These are phyloP conservation scores for Geum urbanum DNA, from an alignment of 306 rosid genomes.

Conservation along the genomic window DNA sequence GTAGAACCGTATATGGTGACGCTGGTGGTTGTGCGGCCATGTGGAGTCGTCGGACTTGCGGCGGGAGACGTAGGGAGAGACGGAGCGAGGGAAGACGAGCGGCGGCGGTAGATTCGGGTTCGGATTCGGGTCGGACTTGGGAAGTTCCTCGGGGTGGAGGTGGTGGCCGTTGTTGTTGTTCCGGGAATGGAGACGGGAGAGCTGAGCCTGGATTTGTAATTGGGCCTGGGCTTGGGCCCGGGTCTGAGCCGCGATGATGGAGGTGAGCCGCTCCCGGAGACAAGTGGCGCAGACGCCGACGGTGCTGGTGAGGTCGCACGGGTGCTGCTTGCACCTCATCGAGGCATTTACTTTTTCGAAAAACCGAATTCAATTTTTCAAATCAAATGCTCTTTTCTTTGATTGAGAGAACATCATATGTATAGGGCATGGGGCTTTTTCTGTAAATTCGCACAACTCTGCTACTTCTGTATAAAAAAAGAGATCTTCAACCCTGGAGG, in stretches of 20 bases:
- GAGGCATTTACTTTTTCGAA: slow-evolving; percentile 7
- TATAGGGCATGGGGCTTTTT: neutral
- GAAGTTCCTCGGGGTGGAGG: slow-evolving; percentile 26
- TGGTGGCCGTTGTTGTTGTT: slow-evolving; percentile 19
- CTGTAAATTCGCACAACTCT: neutral
- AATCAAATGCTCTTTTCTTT: too few relatives aligned
- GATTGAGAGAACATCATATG: neutral
- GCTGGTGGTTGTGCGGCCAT: slow-evolving; percentile 27
- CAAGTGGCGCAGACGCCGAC: slow-evolving; percentile 89
- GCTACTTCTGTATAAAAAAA: neutral
- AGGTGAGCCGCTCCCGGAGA: slow-evolving; percentile 66
- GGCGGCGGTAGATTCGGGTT: neutral
- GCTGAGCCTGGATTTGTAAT: slow-evolving; percentile 35
- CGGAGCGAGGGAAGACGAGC: slow-evolving; percentile 74
- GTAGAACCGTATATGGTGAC: slow-evolving; percentile 38
- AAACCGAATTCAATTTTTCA: neutral
- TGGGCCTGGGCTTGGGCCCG: slow-evolving; percentile 44
- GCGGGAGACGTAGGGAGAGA: slow-evolving; percentile 77
- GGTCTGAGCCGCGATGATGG: slow-evolving; percentile 53
- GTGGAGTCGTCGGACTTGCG: slow-evolving; percentile 57
- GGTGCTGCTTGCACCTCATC: slow-evolving; percentile 91
- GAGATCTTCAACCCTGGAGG: slow-evolving; percentile 1
- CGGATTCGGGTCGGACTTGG: slow-evolving; percentile 44
- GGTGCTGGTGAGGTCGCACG: slow-evolving; percentile 49
- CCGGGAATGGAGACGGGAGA: slow-evolving; percentile 38